A percentile compares a stretch with the other conserved stretches of the same genome.
Conservation (phyloP, 495 filamentous ascomycete species). For the Symbiotaphrina buchneri region DNA sequence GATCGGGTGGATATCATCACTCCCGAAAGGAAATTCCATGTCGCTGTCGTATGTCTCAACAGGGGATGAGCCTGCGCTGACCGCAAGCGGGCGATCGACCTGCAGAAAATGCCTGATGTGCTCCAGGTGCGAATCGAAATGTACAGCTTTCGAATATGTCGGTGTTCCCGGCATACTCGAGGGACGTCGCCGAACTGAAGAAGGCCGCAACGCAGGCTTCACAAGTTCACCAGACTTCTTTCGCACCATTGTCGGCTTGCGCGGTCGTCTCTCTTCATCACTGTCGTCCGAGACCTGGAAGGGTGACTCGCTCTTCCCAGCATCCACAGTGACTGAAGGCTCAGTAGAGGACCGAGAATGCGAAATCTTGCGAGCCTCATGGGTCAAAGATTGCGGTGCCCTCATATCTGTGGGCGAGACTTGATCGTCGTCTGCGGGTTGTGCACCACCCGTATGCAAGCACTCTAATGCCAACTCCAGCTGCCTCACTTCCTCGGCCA, state of each 20-base stretch:
- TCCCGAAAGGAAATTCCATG: slow-evolving; percentile 62
- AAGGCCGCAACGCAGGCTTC: slow-evolving; percentile 65
- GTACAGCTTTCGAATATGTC: slow-evolving; percentile 82
- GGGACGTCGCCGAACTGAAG: slow-evolving; percentile 48
- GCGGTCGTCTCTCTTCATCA: slow-evolving; percentile 34
- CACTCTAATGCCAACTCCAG: too few relatives aligned
- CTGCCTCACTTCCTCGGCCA: too few relatives aligned
- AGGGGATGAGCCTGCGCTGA: slow-evolving; percentile 88
- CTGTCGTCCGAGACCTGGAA: slow-evolving; percentile 24
- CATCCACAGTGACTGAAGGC: slow-evolving; percentile 25
- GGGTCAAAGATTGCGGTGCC: slow-evolving; percentile 18
- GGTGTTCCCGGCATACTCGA: slow-evolving; percentile 96
- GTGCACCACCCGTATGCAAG: too few relatives aligned
- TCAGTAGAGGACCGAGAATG: slow-evolving; percentile 80
- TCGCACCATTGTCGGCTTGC: slow-evolving; percentile 68
- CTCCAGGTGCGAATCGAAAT: slow-evolving; percentile 86
- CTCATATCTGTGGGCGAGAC: slow-evolving; percentile 1
- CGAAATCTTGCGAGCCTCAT: slow-evolving; percentile 40
- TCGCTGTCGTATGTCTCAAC: slow-evolving; percentile 70
- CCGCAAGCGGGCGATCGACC: slow-evolving; percentile 78
- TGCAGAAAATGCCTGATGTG: slow-evolving; percentile 90
- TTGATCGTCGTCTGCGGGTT: too few relatives aligned
- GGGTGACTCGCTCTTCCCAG: slow-evolving; percentile 26
- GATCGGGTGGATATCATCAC: slow-evolving; percentile 20
- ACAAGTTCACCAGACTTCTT: slow-evolving; percentile 98